Base-by-base conservation (phyloP, 176 grass and related monocot genomes). In the Zea mays region DNA sequence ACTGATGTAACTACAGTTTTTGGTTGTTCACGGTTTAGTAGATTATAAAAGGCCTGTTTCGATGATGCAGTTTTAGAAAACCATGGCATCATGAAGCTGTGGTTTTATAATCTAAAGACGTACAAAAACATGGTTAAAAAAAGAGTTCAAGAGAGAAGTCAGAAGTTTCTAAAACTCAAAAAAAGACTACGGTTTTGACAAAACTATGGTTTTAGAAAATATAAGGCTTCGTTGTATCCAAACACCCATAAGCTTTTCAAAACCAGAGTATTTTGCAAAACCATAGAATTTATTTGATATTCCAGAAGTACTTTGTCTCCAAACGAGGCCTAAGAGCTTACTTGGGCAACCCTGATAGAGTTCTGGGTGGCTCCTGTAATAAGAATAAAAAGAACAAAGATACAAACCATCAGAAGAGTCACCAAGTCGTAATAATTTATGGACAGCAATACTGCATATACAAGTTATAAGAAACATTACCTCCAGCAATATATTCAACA, bases 401-500 rank as follows among this genome's bases (percentile, higher is more conserved):
- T 41, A 75, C 7, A 62, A 46, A 27, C 13, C 77, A 55, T 77
- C 35, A 83, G 50, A 65, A 58, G 49, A 80, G 38, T 55, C 7
- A 65, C 57, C 35, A 84, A 43, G 14, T 13, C 14, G 71, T 37
- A 80, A 17, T 16, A 68, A 41, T 61, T 35, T 52, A 62, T 67
- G 46, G 17, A 51, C 12, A 21, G 27, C 21, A 52, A 16, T 11
- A 54, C 4, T 9, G 8, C 60, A 69, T 78, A 38, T 8, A 55
- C 38, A 38, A 7, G 46, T 58, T 72, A 41, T 72, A 41, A 82
- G 39, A 61, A 79, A 74, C 35, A 49, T 68, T 85, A 99, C 96
- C 96, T 84, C 96, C 96, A 8, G 92, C 96, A 67, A 95, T 99
- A 41, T 90, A 99, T 67, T 99, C 96, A 75, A 99, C 96, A 87